Evolutionary conservation across 257 asterid genomes (phyloP).

Genomic region (Apocynum venetum): DNA sequence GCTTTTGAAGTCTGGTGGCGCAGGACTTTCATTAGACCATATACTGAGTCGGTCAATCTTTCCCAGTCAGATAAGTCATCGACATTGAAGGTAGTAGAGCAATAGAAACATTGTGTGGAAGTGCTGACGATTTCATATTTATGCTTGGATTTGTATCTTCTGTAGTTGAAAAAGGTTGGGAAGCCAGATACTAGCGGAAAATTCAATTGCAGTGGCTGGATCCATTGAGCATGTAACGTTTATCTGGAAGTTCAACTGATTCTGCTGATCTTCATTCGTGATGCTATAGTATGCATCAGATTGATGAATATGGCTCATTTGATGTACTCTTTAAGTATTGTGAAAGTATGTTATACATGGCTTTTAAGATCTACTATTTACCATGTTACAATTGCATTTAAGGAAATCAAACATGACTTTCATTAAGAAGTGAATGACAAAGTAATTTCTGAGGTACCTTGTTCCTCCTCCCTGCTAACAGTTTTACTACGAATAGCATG

Average conservation of each 20-base stretch:
- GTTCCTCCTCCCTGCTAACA: too few relatives aligned
- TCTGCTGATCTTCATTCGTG: not conserved
- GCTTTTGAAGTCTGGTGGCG: slow-evolving; percentile 99
- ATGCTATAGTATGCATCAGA: not conserved
- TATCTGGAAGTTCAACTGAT: not conserved
- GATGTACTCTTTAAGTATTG: not conserved
- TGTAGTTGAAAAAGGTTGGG: not conserved
- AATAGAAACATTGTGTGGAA: slow-evolving; percentile 13
- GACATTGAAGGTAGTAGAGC: slow-evolving; percentile 28
- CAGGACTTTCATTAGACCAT: slow-evolving; percentile 74
- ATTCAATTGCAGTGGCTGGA: not conserved
- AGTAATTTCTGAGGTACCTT: not conserved
- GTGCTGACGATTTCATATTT: not conserved
- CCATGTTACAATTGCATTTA: not conserved
- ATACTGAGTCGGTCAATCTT: slow-evolving; percentile 33
- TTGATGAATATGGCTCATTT: slow-evolving; percentile 5
- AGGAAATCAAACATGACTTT: not conserved
- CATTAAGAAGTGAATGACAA: not conserved
- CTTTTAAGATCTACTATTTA: slow-evolving; percentile 4
- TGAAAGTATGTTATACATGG: not conserved
- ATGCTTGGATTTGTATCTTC: not conserved
- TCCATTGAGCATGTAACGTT: not conserved
- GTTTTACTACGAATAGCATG: too few relatives aligned
- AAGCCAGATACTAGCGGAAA: not conserved
- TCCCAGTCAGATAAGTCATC: slow-evolving; percentile 22